These are phyloP conservation scores for Hansenula anomala DNA, from an alignment of 1,139 yeast species.

Conservation along the genomic window DNA sequence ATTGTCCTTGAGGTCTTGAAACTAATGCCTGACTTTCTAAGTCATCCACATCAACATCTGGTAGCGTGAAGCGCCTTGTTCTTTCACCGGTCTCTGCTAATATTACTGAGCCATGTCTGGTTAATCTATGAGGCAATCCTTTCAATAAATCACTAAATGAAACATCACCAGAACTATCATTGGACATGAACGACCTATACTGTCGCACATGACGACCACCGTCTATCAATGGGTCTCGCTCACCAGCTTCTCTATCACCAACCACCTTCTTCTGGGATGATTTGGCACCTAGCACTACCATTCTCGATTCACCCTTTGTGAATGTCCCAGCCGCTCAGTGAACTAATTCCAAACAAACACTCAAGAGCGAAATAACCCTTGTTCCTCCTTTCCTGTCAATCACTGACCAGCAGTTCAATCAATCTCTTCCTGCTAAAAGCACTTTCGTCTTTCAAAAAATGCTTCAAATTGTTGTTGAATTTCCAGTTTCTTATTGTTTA, in stretches of 20 bases:
- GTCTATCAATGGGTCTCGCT: background rate
- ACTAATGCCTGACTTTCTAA: slow-evolving; percentile 11
- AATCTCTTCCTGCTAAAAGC: too few species aligned
- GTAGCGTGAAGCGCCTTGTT: slow-evolving; percentile 8
- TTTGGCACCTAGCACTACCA: background rate
- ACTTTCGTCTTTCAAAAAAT: too few species aligned
- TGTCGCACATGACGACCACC: too few species aligned
- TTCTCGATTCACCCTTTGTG: too few species aligned
- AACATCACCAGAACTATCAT: slow-evolving; percentile 12
- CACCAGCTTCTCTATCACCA: background rate
- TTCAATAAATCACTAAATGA: slow-evolving; percentile 9
- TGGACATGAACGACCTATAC: slow-evolving; percentile 18
- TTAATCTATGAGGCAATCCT: slow-evolving; percentile 15
- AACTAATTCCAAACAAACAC: too few species aligned
- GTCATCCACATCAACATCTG: slow-evolving; percentile 6
- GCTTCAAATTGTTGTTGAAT: too few species aligned
- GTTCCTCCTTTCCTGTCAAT: too few species aligned
- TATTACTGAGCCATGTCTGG: slow-evolving; percentile 28
- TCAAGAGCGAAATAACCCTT: too few species aligned
- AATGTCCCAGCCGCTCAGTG: too few species aligned
- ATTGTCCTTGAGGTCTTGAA: background rate
- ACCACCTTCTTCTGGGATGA: background rate
- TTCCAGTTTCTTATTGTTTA: too few species aligned
- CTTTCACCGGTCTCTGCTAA: slow-evolving; percentile 31
- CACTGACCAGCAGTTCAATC: too few species aligned